Evolutionary conservation across 495 filamentous ascomycete species (phyloP).

Genomic region (Thozetella sp.): DNA sequence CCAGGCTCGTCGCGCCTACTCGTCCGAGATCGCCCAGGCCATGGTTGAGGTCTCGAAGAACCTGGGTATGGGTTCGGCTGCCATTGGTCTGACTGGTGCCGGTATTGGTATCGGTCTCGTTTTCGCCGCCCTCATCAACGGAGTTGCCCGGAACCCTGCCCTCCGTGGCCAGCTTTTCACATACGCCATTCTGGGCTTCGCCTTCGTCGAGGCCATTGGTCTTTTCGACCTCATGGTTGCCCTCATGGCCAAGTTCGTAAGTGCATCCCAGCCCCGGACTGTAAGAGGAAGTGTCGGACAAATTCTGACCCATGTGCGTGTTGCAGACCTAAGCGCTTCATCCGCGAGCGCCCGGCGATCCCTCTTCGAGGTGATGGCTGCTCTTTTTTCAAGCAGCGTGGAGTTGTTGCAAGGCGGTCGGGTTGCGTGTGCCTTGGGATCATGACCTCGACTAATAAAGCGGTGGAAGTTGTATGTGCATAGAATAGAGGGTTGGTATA

Average conservation of each 20-base stretch:
- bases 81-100: slow-evolving; percentile 88
- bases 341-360: slow-evolving; percentile 19
- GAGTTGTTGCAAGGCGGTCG: slow-evolving; percentile 27
- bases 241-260: slow-evolving; percentile 79
- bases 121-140: slow-evolving; percentile 82
- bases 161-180: slow-evolving; percentile 91
- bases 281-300: slow-evolving; percentile 3
- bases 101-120: slow-evolving; percentile 93
- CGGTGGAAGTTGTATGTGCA: slow-evolving; percentile 25
- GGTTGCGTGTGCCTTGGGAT: slow-evolving; percentile 19
- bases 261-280: slow-evolving; percentile 18
- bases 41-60: slow-evolving; percentile 89
- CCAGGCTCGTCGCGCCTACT: slow-evolving; percentile 70
- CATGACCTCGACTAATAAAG: slow-evolving; percentile 17
- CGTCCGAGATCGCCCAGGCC: slow-evolving; percentile 79
- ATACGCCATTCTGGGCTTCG: slow-evolving; percentile 92
- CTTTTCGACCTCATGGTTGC: slow-evolving; percentile 93
- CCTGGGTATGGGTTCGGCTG: slow-evolving; percentile 81
- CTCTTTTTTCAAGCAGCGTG: slow-evolving; percentile 23
- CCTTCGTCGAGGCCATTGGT: slow-evolving; percentile 92
- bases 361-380: slow-evolving; percentile 21
- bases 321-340: slow-evolving; percentile 25
- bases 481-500: slow-evolving; percentile 27
- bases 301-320: background rate
- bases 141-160: slow-evolving; percentile 85